Percentiles rank a stretch among this genome's conserved stretches.
phyloP scores from a whole-genome alignment of 2,329 filamentous ascomycete species.

The Pseudogymnoascus sp. region DNA sequence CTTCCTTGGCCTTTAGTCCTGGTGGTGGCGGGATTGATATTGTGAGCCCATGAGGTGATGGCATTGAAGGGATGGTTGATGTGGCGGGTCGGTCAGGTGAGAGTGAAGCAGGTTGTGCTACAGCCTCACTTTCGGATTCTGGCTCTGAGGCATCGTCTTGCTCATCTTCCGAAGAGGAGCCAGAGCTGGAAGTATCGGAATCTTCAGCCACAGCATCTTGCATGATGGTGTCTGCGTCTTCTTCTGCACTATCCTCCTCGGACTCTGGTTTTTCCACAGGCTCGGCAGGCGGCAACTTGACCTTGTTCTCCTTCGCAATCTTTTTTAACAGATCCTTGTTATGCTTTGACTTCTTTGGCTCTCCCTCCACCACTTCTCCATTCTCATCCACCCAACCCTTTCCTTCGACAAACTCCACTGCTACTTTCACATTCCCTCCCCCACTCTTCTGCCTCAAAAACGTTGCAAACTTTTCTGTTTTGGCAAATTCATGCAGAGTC shows the following conservation, averaged over 20 bases:
- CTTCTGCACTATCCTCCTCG: constrained; percentile 12
- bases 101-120: constrained; percentile 16
- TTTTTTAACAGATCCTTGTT: constrained; percentile 8
- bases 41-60: constrained; percentile 39
- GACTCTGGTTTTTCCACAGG: background rate
- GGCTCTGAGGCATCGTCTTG: constrained; percentile 7
- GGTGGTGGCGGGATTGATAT: constrained; percentile 37
- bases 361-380: constrained; percentile 64
- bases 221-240: constrained; percentile 6
- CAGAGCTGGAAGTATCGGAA: constrained; percentile 22
- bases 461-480: constrained; percentile 71
- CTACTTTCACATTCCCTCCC: constrained; percentile 35
- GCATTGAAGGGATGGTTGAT: constrained; percentile 40
- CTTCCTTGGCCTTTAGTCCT: constrained; percentile 31
- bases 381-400: constrained; percentile 81
- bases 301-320: constrained; percentile 4
- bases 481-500: constrained; percentile 82
- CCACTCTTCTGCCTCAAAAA: constrained; percentile 58
- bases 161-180: constrained; percentile 22
- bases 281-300: background rate
- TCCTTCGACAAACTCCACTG: constrained; percentile 67
- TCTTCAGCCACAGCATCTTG: constrained; percentile 11
- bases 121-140: constrained; percentile 13
- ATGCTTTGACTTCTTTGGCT: constrained; percentile 22
- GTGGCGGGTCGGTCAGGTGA: constrained; percentile 37